Evolutionary conservation across 1,284 basidiomycete species (phyloP).

Genomic region (Entoloma clypeatum): DNA sequence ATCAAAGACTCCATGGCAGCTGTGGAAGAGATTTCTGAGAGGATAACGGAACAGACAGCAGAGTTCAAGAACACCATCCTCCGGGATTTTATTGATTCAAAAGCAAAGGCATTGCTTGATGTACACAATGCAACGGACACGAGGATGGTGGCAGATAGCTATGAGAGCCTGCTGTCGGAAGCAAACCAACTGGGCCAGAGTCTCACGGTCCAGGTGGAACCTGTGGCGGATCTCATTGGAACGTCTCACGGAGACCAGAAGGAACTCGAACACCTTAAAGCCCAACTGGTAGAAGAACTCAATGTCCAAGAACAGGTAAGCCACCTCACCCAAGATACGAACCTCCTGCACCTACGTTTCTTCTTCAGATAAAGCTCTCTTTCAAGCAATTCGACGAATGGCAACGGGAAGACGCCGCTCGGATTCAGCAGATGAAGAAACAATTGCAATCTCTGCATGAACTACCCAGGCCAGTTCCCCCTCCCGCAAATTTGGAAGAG

Average conservation of each 20-base stretch:
- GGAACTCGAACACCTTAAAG: slow-evolving; percentile 5
- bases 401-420: slow-evolving; percentile 21
- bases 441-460: slow-evolving; percentile 23
- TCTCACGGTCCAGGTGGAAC: slow-evolving; percentile 4
- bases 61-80: no score
- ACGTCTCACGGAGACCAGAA: slow-evolving; percentile 3
- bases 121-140: slow-evolving; percentile 2
- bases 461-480: slow-evolving; percentile 9
- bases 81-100: slow-evolving; percentile 6
- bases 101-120: not conserved
- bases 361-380: slow-evolving; percentile 20
- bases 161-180: slow-evolving; percentile 3
- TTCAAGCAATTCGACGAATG: slow-evolving; percentile 23
- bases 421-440: slow-evolving; percentile 23
- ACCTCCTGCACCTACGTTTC: not conserved
- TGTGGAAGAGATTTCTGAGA: slow-evolving; percentile 1
- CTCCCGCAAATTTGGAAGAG: slow-evolving; percentile 20
- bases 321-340: not conserved
- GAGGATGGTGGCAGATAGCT: slow-evolving; percentile 2
- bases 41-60: slow-evolving; percentile 2
- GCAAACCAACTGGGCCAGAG: slow-evolving; percentile 5
- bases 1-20: slow-evolving; percentile 5
- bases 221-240: slow-evolving; percentile 3
- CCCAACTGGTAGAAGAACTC: slow-evolving; percentile 7
- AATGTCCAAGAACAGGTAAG: slow-evolving; percentile 7